Evolutionary conservation across 2,329 filamentous ascomycete species (phyloP), one percentile per base, ranked within the genome.

Genomic region (Alternaria solani): DNA sequence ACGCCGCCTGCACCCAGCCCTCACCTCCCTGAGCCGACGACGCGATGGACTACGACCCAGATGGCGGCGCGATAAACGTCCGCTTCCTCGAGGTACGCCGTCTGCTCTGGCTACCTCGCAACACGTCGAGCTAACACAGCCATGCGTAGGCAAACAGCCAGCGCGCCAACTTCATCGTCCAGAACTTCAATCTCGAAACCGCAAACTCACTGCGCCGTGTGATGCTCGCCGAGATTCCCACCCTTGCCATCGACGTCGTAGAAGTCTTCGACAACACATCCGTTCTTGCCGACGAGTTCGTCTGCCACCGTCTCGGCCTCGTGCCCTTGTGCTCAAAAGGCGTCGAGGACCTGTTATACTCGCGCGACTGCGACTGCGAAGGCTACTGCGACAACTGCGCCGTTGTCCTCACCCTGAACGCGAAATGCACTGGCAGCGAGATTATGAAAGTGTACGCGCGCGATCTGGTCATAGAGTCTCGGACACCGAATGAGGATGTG

Each of bases 241-340:
- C 93, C 25, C 89, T 98, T 71, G 94, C 95, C 65, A 94, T 98
- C 78, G 94, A 99, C 75, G 87, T 97, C 14, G 94, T 98, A 64
- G 93, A 98, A 79, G 89, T 99, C 67, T 90, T 96, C 75, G 87
- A 86, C 73, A 99, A 99, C 84, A 96, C 91, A 59, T 96, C 94
- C n/a, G 94, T 97, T 5, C 88, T 98, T 14, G 92, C 94, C 62
- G 94, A 99, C 80, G 94, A 99, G 80, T 97, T 98, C 80, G 89
- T 99, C 68, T 91, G 92, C 49, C 94, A 98, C 80, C 91, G 94
- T 46, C 86, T 99, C 14, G 94, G 95, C 32, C 88, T 98, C 47
- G 89, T 98, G 58, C 95, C 95, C 1, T 87, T 99, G 48, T 89
- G 91, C 77, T 92, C 92, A 59, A 91, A 92, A 74, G 91, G 92